Base-by-base conservation (phyloP, 441 rosid species). In the Erodium trifolium region DNA sequence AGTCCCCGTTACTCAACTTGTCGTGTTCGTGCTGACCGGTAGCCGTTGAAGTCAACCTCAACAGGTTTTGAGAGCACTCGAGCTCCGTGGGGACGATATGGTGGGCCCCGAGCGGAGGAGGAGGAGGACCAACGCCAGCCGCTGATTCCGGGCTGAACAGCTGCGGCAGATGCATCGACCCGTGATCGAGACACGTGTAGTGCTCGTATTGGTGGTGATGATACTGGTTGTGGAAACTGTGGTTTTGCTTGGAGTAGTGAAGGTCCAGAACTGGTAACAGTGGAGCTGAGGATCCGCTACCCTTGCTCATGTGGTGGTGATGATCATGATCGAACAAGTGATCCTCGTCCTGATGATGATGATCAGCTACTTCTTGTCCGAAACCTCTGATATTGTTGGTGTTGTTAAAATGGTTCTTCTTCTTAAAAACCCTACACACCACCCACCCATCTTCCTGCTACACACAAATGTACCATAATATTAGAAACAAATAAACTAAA, bases 381-480 rank as follows among this genome's bases (percentile, higher is more conserved):
- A 47, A 49, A 13, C 55, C 55, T 49, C 55, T 49, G 12, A 3
- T 49, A n/a, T 37, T 37, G 8, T 37, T 37, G 8, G 8, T 37
- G 8, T 37, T 37, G 41, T 4, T 37, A 7, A 3, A 3, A 37
- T 49, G 55, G 14, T 49, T 49, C 55, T 49, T 49, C 83, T 93
- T 93, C 80, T 78, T 84, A 75, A 93, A 93, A 76, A 95, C 98
- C 72, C 95, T 72, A 79, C 98, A 93, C 4, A 93, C 98, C 60
- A 89, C 98, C 98, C 98, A 93, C 49, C 98, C 98, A 81, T 93
- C 96, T 77, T 93, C 98, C 97, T 93, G 91, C 68, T 67, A 63
- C 72, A 39, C 13, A 49, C 27, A 23, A 23, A 23, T 23, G 27
- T 23, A 23, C 27, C 27, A 23, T 23, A 23, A 23, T 41, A 18